Evolutionary conservation across 2,329 filamentous ascomycete genomes (phyloP).

Genomic region (Coniochaeta sp.): DNA sequence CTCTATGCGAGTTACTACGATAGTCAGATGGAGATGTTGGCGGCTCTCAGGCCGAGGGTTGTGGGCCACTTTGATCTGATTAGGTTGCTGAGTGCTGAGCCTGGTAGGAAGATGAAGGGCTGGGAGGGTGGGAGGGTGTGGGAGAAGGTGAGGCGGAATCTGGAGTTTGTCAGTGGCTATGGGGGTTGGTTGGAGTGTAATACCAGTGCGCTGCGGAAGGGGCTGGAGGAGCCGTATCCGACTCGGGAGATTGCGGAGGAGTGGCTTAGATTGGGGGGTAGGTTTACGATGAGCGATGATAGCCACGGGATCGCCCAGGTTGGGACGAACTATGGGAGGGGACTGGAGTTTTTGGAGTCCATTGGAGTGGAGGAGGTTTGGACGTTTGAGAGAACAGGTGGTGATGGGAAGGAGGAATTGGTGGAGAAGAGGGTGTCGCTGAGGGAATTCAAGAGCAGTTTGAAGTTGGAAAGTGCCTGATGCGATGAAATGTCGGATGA

Average conservation of each 20-base stretch:
- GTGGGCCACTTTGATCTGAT: slow-evolving; percentile 95
- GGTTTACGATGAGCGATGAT: slow-evolving; percentile 89
- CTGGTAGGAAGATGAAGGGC: slow-evolving; percentile 48
- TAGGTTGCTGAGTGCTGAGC: slow-evolving; percentile 66
- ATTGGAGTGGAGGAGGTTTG: slow-evolving; percentile 58
- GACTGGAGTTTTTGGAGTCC: slow-evolving; percentile 61
- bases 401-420: background rate
- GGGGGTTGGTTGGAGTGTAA: slow-evolving; percentile 87
- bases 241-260: slow-evolving; percentile 69
- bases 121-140: slow-evolving; percentile 49
- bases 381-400: slow-evolving; percentile 34
- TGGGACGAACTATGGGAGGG: slow-evolving; percentile 70
- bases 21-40: slow-evolving; percentile 74
- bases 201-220: slow-evolving; percentile 79
- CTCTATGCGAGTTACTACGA: slow-evolving; percentile 85
- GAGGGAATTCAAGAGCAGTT: slow-evolving; percentile 26
- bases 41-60: slow-evolving; percentile 61
- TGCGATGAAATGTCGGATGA: background rate
- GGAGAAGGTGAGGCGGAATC: slow-evolving; percentile 65
- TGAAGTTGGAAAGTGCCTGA: slow-evolving; percentile 9
- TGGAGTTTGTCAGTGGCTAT: slow-evolving; percentile 62
- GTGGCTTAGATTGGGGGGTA: slow-evolving; percentile 65
- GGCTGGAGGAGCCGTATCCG: slow-evolving; percentile 85
- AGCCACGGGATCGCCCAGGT: slow-evolving; percentile 86
- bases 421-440: slow-evolving; percentile 26